Evolutionary conservation across 345 rosid species (phyloP).

Genomic region (Raphanus sativus): DNA sequence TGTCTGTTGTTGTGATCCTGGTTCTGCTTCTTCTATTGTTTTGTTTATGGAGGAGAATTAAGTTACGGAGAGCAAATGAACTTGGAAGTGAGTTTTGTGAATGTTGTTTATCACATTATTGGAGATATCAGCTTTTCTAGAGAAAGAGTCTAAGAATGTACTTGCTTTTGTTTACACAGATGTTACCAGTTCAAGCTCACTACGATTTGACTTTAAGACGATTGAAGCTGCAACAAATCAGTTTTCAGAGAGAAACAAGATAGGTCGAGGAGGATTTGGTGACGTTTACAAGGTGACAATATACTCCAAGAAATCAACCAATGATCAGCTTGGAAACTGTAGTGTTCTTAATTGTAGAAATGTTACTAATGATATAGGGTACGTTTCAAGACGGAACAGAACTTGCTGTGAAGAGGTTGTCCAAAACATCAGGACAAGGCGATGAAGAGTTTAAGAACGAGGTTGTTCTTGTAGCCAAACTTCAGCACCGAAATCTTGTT

Average conservation of each 20-base stretch:
- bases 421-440: not conserved
- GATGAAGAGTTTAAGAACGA: not conserved
- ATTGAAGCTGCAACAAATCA: not conserved
- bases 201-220: not conserved
- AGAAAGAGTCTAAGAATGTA: not conserved
- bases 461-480: not conserved
- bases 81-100: not conserved
- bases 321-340: not conserved
- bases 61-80: not conserved
- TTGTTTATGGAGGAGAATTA: not conserved
- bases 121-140: not conserved
- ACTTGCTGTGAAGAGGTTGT: not conserved
- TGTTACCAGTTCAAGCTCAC: not conserved
- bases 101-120: not conserved
- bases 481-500: not conserved
- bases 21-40: not conserved
- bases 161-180: not conserved
- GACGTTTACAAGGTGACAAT: not conserved
- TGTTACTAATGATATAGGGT: not conserved
- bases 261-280: not conserved
- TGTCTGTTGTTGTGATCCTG: not conserved
- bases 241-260: not conserved
- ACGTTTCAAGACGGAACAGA: not conserved
- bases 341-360: not conserved
- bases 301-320: not conserved